These are phyloP conservation scores for Bipolaris sorokiniana DNA, from an alignment of 2,329 filamentous ascomycete species.

Conservation along the genomic window DNA sequence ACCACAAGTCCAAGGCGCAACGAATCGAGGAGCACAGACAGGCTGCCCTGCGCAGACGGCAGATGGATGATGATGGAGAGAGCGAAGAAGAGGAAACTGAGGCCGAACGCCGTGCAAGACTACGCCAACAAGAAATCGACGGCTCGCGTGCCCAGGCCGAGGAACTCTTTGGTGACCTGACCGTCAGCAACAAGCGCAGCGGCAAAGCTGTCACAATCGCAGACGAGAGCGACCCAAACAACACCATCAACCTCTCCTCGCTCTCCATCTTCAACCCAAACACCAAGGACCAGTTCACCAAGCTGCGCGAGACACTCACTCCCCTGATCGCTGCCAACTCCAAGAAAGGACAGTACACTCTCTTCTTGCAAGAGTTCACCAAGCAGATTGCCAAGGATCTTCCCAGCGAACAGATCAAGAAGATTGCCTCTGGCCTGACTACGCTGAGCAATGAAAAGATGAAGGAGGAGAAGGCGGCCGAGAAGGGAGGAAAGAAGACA, in stretches of 20 bases:
- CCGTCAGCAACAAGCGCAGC: conserved; percentile 71
- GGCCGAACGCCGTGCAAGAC: conserved; percentile 72
- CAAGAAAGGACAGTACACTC: conserved; percentile 87
- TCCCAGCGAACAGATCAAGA: conserved; percentile 94
- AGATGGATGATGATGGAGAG: conserved; percentile 61
- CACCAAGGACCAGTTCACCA: conserved; percentile 84
- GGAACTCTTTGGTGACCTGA: conserved; percentile 82
- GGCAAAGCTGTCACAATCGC: conserved; percentile 71
- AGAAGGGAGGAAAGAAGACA: conserved; percentile 94
- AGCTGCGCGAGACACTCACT: conserved; percentile 76
- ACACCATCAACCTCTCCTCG: conserved; percentile 78
- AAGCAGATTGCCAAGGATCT: conserved; percentile 88
- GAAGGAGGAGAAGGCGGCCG: conserved; percentile 94
- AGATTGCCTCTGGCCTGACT: conserved; percentile 86
- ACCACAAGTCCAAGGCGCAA: conserved; percentile 87
- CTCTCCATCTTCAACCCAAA: conserved; percentile 87
- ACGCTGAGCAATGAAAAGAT: conserved; percentile 95
- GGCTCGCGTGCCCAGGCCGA: conserved; percentile 87
- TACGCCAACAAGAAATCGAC: conserved; percentile 82
- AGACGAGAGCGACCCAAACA: conserved; percentile 74
- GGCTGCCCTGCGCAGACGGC: conserved; percentile 64
- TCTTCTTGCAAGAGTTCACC: conserved; percentile 89
- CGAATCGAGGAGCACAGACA: conserved; percentile 79
- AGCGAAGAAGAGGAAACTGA: conserved; percentile 76
- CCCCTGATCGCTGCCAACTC: conserved; percentile 76